phyloP scores from a whole-genome alignment of 2,329 filamentous ascomycete genomes.

The Fusarium fujikuroi region DNA sequence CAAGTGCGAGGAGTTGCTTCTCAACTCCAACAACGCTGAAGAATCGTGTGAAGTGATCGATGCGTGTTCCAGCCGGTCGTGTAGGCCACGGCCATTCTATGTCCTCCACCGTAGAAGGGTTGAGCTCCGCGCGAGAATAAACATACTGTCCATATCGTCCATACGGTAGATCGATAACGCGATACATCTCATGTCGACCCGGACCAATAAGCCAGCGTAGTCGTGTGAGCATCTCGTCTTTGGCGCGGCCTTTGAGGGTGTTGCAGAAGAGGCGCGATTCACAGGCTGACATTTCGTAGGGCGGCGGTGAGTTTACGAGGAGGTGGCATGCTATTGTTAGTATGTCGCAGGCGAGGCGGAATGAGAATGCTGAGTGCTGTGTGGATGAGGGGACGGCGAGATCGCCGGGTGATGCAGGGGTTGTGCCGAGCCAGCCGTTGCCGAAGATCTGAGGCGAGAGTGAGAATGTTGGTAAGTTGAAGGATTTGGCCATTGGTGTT shows the following conservation, averaged over 20 bases:
- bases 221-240: conserved; percentile 40
- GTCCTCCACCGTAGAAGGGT: conserved; percentile 25
- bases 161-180: conserved; percentile 42
- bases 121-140: conserved; percentile 36
- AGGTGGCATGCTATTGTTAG: conserved; percentile 38
- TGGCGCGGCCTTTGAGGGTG: conserved; percentile 22
- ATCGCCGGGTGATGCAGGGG: conserved; percentile 21
- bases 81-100: conserved; percentile 38
- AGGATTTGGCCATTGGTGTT: conserved; percentile 8
- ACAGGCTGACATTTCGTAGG: conserved; percentile 1
- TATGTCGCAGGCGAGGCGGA: conserved; percentile 33
- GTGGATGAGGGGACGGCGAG: neutral
- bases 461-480: conserved; percentile 5
- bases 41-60: conserved; percentile 24
- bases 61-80: conserved; percentile 3
- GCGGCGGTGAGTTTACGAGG: conserved; percentile 22
- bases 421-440: conserved; percentile 39
- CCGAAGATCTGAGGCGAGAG: conserved; percentile 40
- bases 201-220: conserved; percentile 41
- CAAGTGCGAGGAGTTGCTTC: conserved; percentile 41
- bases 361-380: conserved; percentile 33
- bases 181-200: conserved; percentile 36
- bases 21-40: conserved; percentile 42
- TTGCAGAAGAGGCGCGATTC: conserved; percentile 37
- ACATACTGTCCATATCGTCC: conserved; percentile 41